These are phyloP conservation scores for Fusarium sp. DNA, from an alignment of 2,329 filamentous ascomycete species.

Conservation along the genomic window DNA sequence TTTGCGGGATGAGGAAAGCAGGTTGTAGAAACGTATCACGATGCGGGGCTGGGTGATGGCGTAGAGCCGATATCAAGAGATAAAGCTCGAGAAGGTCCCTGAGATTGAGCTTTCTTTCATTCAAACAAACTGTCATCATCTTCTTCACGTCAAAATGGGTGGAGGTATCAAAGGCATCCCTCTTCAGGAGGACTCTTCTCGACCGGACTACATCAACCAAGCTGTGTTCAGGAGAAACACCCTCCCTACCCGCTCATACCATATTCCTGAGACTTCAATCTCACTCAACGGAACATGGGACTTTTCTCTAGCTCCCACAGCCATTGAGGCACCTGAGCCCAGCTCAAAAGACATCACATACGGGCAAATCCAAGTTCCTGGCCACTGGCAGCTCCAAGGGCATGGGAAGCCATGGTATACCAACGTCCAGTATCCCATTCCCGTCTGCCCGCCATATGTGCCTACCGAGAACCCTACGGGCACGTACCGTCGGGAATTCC, in stretches of 20 bases:
- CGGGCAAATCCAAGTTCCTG: conserved; percentile 68
- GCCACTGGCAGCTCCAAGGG: conserved; percentile 77
- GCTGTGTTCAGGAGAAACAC: conserved; percentile 65
- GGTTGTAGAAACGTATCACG: conserved; percentile 25
- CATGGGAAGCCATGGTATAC: conserved; percentile 76
- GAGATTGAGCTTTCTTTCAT: neutral
- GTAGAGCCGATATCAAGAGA: conserved; percentile 5
- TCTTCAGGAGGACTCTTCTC: conserved; percentile 51
- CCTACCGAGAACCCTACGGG: conserved; percentile 74
- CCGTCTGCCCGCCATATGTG: conserved; percentile 71
- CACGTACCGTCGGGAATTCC: conserved; percentile 68
- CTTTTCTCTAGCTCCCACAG: conserved; percentile 63
- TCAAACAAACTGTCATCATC: neutral
- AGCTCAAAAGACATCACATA: conserved; percentile 60
- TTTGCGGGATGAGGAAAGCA: neutral
- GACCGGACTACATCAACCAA: conserved; percentile 63
- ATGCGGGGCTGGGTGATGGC: conserved; percentile 20
- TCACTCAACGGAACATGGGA: conserved; percentile 68
- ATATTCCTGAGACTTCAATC: conserved; percentile 62
- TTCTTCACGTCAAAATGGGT: conserved; percentile 33
- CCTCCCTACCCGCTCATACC: conserved; percentile 64
- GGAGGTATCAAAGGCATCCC: conserved; percentile 45
- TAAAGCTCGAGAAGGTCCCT: conserved; percentile 26
- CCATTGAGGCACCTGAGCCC: conserved; percentile 58
- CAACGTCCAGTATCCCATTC: conserved; percentile 74